phyloP scores from a whole-genome alignment of 768 basidiomycete species.

The Goffeauzyma gilvescens region DNA sequence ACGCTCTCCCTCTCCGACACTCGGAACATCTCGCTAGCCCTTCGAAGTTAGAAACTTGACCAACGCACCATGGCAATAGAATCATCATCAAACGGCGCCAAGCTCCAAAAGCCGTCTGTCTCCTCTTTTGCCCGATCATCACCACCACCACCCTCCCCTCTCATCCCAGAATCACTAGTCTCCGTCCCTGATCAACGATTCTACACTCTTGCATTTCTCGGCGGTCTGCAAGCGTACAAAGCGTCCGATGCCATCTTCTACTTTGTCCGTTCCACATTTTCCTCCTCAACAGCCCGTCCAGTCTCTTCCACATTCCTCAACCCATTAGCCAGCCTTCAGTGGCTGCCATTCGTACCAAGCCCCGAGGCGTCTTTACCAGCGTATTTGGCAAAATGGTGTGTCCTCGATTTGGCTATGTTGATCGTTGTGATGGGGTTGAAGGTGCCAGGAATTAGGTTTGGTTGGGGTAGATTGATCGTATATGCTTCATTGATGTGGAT shows the following conservation, averaged over 20 bases:
- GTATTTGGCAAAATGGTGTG: conserved; percentile 7
- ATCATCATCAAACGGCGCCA: too few species aligned
- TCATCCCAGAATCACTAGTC: too few species aligned
- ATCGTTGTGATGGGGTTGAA: conserved; percentile 2
- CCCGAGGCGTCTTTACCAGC: background rate
- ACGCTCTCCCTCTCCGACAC: too few species aligned
- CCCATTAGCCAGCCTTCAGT: conserved; percentile 3
- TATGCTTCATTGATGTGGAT: conserved; percentile 1
- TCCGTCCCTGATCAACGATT: too few species aligned
- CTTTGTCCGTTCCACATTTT: conserved; percentile 1
- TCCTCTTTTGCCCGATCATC: too few species aligned
- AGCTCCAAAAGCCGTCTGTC: too few species aligned
- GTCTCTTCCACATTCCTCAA: conserved; percentile 2
- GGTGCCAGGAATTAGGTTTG: conserved; percentile 1
- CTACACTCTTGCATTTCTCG: too few species aligned
- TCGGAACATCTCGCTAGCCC: too few species aligned
- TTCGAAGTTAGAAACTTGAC: too few species aligned
- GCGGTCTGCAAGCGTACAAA: conserved; percentile 11
- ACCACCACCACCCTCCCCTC: too few species aligned
- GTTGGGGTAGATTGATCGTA: background rate
- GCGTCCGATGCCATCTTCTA: conserved; percentile 7
- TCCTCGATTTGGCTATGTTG: too few species aligned
- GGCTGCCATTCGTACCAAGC: conserved; percentile 4
- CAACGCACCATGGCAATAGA: too few species aligned
- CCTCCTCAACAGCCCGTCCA: conserved; percentile 1